Base-by-base conservation (phyloP, 495 filamentous ascomycete species). In the Aspergillus ellipticus region DNA sequence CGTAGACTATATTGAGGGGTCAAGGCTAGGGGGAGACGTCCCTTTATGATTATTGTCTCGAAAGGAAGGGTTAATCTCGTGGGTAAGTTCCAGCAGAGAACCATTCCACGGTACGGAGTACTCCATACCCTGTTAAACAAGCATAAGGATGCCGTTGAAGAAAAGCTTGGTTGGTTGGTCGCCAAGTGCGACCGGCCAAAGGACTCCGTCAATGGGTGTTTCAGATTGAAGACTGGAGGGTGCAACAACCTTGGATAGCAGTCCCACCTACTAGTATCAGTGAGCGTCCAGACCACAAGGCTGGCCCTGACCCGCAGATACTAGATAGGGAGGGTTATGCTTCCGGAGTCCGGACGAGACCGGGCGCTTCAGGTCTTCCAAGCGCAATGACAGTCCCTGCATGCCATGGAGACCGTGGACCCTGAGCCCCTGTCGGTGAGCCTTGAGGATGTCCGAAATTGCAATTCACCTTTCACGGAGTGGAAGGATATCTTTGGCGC, bases 111-210 rank as follows among this genome's bases (percentile, higher is more conserved):
- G 33, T 37, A 31, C 28, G 5, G 17, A 21, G 9, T 9, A 31
- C n/a, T 24, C 45, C 15, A 28, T 48, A 10, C 15, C 16, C 3
- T 5, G 16, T 7, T 24, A 48, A 48, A 48, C 24, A 48, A 48
- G 45, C 45, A 28, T 29, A 6, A 8, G 15, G 22, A 29, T 17
- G 13, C n/a, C 45, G 45, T 48, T 48, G 15, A 29, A 21, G 7
- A 16, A 48, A 48, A 48, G 45, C 45, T 48, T 48, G 45, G 45
- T 48, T 31, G 45, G 24, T 26, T 17, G 45, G 22, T 17, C 15
- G 22, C 8, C 16, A 16, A 22, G 6, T 48, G 13, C 22, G 13
- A 7, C 29, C 13, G 16, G 45, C 9, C 3, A 13, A n/a, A 48
- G n/a, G 16, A 8, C 22, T 17, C 45, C 24, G 22, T 22, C 22